A percentile compares a stretch with the other conserved stretches of the same genome.
Conservation (phyloP, 2,329 filamentous ascomycete genomes). For the Lachnellula hyalina region DNA sequence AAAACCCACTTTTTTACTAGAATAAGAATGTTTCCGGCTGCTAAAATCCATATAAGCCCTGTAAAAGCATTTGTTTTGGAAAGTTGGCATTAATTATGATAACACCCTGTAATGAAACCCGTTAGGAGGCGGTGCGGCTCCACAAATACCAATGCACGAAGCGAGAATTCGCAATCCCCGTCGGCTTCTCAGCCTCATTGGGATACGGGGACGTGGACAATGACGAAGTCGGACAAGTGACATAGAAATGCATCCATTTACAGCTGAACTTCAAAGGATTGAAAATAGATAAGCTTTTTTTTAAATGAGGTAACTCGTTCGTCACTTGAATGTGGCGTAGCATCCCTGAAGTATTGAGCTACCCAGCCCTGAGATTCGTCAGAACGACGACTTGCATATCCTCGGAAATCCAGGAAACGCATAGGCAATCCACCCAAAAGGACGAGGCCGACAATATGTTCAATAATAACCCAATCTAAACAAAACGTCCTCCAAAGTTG, state of each 20-base stretch:
- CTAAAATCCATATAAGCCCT: too few relatives aligned
- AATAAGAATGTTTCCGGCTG: too few relatives aligned
- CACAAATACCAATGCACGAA: neutral
- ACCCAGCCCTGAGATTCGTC: neutral
- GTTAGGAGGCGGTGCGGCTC: neutral
- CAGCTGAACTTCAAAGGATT: neutral
- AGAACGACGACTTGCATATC: neutral
- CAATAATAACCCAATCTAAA: neutral
- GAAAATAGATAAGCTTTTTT: neutral
- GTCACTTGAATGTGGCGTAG: too few relatives aligned
- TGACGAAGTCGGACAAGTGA: neutral
- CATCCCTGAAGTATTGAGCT: too few relatives aligned
- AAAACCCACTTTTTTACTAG: too few relatives aligned
- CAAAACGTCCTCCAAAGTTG: neutral
- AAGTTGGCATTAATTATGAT: too few relatives aligned
- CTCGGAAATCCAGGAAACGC: too few relatives aligned
- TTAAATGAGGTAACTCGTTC: too few relatives aligned
- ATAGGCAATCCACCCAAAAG: neutral
- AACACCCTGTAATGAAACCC: neutral
- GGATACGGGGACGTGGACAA: neutral
- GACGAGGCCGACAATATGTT: neutral
- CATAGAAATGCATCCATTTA: neutral
- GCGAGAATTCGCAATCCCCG: neutral
- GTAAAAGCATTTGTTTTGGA: too few relatives aligned
- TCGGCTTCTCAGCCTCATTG: slow-evolving; percentile 3